Conservation (phyloP, 2,329 filamentous ascomycete species). For the Aspergillus quadricinctus region DNA sequence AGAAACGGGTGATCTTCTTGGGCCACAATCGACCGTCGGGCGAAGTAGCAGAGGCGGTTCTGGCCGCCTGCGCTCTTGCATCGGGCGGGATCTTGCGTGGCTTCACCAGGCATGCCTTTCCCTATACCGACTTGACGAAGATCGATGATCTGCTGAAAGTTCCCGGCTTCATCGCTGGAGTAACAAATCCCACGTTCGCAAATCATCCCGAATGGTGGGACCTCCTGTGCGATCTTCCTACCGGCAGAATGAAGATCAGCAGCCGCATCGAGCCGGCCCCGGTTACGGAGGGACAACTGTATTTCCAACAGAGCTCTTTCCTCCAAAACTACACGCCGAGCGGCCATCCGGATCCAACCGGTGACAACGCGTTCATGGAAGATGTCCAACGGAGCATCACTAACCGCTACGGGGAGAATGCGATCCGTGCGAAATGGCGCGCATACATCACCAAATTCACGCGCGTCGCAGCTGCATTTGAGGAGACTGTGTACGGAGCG, state of each 20-base stretch:
- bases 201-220: constrained; percentile 98
- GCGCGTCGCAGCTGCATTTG: constrained; percentile 85
- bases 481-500: constrained; percentile 91
- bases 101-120: constrained; percentile 94
- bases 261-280: constrained; percentile 76
- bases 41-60: constrained; percentile 94
- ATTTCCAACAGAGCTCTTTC: constrained; percentile 65
- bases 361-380: constrained; percentile 84
- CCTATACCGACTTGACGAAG: constrained; percentile 96
- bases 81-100: constrained; percentile 89
- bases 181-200: constrained; percentile 95
- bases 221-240: constrained; percentile 85
- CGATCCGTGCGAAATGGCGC: constrained; percentile 86
- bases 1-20: constrained; percentile 93
- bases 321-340: constrained; percentile 22
- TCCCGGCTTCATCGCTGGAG: constrained; percentile 93
- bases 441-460: constrained; percentile 95
- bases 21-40: constrained; percentile 93
- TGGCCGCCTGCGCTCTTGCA: constrained; percentile 90
- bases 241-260: constrained; percentile 90
- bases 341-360: constrained; percentile 63
- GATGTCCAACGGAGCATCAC: constrained; percentile 79
- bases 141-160: constrained; percentile 95
- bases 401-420: constrained; percentile 81
- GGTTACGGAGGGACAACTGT: constrained; percentile 76